phyloP scores from a whole-genome alignment of 306 rosid genomes.

The Clitoria ternatea region DNA sequence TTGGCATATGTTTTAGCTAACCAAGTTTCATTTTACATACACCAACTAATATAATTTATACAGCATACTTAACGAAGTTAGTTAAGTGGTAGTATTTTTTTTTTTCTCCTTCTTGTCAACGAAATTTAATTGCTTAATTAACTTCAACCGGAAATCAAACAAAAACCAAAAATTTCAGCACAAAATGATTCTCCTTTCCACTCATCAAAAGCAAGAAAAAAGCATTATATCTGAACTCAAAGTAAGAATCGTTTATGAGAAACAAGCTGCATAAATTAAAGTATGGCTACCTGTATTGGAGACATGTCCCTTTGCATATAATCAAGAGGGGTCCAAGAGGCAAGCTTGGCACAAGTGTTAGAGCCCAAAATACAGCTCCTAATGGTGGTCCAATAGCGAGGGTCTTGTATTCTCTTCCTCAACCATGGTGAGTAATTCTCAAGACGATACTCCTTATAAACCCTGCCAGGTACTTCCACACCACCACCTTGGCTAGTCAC shows the following conservation, averaged over 20 bases:
- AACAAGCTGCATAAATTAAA: not conserved
- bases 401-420: conserved; percentile 57
- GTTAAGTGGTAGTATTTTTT: too few species aligned
- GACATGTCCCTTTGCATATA: conserved; percentile 68
- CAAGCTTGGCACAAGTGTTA: conserved; percentile 58
- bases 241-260: not conserved
- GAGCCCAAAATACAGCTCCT: conserved; percentile 80
- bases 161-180: not conserved
- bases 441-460: conserved; percentile 58
- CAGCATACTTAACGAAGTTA: too few species aligned
- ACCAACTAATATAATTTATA: too few species aligned
- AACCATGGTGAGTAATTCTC: conserved; percentile 77
- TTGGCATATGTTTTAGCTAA: too few species aligned
- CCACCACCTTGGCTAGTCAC: conserved; percentile 76
- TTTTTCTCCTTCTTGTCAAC: too few species aligned
- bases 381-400: conserved; percentile 63
- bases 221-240: too few species aligned
- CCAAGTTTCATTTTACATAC: too few species aligned
- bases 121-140: too few species aligned
- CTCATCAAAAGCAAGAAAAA: not conserved
- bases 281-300: conserved; percentile 94
- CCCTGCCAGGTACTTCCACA: conserved; percentile 66
- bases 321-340: conserved; percentile 69
- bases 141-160: not conserved
- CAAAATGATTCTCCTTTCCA: not conserved